These are phyloP conservation scores for Suillus placidus DNA, from an alignment of 768 basidiomycete genomes.

Conservation along the genomic window DNA sequence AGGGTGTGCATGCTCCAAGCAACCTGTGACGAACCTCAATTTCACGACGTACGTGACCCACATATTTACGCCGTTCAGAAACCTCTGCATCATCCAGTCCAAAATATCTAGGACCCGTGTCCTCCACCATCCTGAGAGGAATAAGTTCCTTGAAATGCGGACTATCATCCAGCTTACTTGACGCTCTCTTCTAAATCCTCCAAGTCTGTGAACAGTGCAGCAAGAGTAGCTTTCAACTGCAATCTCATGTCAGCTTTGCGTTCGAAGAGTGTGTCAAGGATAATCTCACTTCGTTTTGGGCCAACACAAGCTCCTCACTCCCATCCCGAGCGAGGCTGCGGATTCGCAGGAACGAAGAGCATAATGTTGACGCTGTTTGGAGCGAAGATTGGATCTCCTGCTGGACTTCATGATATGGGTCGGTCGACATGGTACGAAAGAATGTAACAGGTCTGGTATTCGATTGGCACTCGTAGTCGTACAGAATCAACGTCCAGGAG, in stretches of 20 bases:
- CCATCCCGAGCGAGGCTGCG: slow-evolving; percentile 71
- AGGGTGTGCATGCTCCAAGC: slow-evolving; percentile 15
- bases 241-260: background rate
- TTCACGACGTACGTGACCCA: slow-evolving; percentile 70
- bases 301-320: slow-evolving; percentile 81
- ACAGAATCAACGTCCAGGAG: background rate
- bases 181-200: slow-evolving; percentile 96
- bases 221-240: slow-evolving; percentile 77
- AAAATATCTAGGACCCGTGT: slow-evolving; percentile 80
- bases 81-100: slow-evolving; percentile 83
- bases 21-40: slow-evolving; percentile 63
- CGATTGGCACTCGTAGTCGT: background rate
- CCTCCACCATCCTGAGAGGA: slow-evolving; percentile 75
- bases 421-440: slow-evolving; percentile 55
- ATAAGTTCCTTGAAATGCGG: slow-evolving; percentile 10
- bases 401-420: slow-evolving; percentile 88
- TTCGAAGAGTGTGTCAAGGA: slow-evolving; percentile 1
- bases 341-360: slow-evolving; percentile 78
- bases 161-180: slow-evolving; percentile 51
- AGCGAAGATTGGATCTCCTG: slow-evolving; percentile 80
- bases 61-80: slow-evolving; percentile 71
- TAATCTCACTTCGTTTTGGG: slow-evolving; percentile 67
- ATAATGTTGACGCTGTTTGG: slow-evolving; percentile 68
- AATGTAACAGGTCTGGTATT: background rate
- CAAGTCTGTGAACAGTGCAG: slow-evolving; percentile 80